A percentile compares a stretch with the other conserved stretches of the same genome.
These are phyloP conservation scores for Xylaria multiplex DNA, from an alignment of 2,329 filamentous ascomycete species.

Conservation along the genomic window DNA sequence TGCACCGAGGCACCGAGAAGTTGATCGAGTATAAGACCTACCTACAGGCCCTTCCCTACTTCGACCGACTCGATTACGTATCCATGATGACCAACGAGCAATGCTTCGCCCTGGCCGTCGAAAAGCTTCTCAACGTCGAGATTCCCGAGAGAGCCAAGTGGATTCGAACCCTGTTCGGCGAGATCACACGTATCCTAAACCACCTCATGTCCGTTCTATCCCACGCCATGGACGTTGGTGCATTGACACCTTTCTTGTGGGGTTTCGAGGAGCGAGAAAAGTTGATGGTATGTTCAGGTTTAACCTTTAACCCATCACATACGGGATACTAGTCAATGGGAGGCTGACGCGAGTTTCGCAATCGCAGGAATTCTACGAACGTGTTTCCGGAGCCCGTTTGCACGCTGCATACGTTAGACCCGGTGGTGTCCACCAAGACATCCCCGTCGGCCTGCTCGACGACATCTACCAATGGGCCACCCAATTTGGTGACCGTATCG, in stretches of 20 bases:
- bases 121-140: slow-evolving; percentile 97
- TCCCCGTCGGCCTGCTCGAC: slow-evolving; percentile 91
- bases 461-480: slow-evolving; percentile 99
- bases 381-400: slow-evolving; percentile 96
- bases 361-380: slow-evolving; percentile 95
- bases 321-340: neutral
- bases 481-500: slow-evolving; percentile 97
- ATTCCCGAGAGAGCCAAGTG: slow-evolving; percentile 95
- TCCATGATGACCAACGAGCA: slow-evolving; percentile 99
- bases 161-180: slow-evolving; percentile 94
- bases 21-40: slow-evolving; percentile 99
- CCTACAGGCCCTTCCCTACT: slow-evolving; percentile 96
- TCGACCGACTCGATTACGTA: slow-evolving; percentile 98
- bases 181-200: slow-evolving; percentile 93
- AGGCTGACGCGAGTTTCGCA: slow-evolving; percentile 19
- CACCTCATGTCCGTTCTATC: slow-evolving; percentile 98
- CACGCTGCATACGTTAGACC: slow-evolving; percentile 97
- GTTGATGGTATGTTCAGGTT: slow-evolving; percentile 79
- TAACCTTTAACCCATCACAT: neutral
- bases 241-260: slow-evolving; percentile 97
- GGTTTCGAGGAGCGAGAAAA: slow-evolving; percentile 99
- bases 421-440: slow-evolving; percentile 94
- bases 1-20: slow-evolving; percentile 98
- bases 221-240: slow-evolving; percentile 99
- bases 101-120: slow-evolving; percentile 92